Percentiles rank a stretch among this genome's conserved stretches.
phyloP scores from a whole-genome alignment of 306 rosid genomes.

The Inga leiocalycina region DNA sequence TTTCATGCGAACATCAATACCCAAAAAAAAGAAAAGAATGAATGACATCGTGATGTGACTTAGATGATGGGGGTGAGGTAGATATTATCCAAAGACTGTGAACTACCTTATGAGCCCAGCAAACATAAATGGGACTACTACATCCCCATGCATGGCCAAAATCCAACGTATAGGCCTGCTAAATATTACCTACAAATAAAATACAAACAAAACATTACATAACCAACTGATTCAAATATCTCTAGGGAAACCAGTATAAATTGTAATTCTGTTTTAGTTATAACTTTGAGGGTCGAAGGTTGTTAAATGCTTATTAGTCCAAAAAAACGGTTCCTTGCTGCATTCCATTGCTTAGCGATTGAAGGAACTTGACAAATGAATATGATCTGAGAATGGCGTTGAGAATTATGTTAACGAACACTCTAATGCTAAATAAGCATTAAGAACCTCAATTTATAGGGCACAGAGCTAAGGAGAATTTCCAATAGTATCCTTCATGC shows the following conservation, averaged over 20 bases:
- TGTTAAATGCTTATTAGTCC: neutral
- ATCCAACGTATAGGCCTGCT: slow-evolving; percentile 97
- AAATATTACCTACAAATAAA: slow-evolving; percentile 71
- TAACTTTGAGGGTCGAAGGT: neutral
- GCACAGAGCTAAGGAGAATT: neutral
- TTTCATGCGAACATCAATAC: neutral
- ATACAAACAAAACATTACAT: slow-evolving; percentile 28
- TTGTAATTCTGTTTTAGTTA: slow-evolving; percentile 16
- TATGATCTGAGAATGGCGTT: neutral
- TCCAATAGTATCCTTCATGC: neutral
- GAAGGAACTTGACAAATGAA: neutral
- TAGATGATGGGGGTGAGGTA: neutral
- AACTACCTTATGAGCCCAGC: slow-evolving; percentile 82
- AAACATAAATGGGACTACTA: slow-evolving; percentile 77
- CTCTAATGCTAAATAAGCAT: neutral
- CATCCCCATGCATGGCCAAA: slow-evolving; percentile 85
- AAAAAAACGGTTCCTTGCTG: neutral
- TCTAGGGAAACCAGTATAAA: neutral
- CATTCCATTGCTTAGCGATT: neutral
- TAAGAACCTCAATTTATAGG: neutral
- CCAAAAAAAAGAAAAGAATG: neutral
- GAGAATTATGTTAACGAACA: neutral
- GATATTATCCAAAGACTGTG: slow-evolving; percentile 6
- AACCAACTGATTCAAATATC: slow-evolving; percentile 15
- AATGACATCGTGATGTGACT: neutral